Conservation (phyloP, 352 stramenopile genomes). For the Globisporangium recalcitrans region DNA sequence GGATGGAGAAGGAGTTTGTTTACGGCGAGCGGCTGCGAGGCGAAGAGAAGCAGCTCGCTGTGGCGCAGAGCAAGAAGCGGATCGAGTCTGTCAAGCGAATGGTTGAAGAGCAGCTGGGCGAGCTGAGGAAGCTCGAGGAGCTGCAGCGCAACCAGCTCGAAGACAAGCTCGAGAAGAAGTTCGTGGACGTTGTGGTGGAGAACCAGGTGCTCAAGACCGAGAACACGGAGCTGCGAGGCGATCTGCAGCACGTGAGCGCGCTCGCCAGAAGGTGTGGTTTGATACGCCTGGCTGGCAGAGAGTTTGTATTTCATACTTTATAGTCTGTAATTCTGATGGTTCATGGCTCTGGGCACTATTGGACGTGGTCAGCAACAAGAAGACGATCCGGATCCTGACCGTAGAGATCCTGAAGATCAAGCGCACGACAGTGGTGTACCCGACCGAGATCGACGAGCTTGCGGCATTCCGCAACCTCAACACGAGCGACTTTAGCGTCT, state of each 20-base stretch:
- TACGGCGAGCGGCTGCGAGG: constrained; percentile 25
- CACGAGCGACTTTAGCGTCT: not conserved
- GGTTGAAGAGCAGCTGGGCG: constrained; percentile 26
- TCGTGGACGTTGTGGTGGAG: constrained; percentile 37
- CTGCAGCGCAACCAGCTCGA: constrained; percentile 23
- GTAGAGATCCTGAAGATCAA: constrained; percentile 52
- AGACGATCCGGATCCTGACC: constrained; percentile 34
- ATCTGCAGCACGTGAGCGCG: constrained; percentile 20
- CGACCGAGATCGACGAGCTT: constrained; percentile 13
- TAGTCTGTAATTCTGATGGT: constrained; percentile 1
- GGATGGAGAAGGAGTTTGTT: constrained; percentile 35
- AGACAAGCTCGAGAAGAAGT: constrained; percentile 33
- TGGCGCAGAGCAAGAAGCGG: constrained; percentile 27
- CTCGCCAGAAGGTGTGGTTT: constrained; percentile 13
- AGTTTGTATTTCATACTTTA: not conserved
- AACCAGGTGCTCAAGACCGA: constrained; percentile 36
- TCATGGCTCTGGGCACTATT: too few species aligned
- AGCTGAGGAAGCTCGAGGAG: constrained; percentile 20
- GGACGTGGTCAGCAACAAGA: constrained; percentile 33
- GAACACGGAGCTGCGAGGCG: constrained; percentile 34
- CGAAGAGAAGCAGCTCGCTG: constrained; percentile 30
- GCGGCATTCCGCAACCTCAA: not conserved
- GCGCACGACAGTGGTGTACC: constrained; percentile 15
- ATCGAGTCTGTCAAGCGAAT: constrained; percentile 17
- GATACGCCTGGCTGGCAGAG: not conserved